Conservation (phyloP, 1,284 basidiomycete species). For the Ustilago nuda region DNA sequence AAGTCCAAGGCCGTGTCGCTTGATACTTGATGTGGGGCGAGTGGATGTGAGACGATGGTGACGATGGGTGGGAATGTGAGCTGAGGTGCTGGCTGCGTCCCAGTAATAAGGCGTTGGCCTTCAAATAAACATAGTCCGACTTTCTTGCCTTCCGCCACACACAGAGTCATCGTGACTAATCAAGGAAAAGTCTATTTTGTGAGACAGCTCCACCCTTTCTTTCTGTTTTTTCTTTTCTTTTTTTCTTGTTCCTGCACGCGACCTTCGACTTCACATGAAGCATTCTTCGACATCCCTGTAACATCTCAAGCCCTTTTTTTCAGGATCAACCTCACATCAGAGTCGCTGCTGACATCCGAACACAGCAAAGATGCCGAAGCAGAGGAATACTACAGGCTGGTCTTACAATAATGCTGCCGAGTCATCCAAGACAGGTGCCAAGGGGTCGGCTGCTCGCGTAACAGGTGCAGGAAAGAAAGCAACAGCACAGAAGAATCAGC, state of each 20-base stretch:
- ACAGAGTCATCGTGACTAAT: slow-evolving; percentile 41
- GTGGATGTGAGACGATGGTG: not conserved
- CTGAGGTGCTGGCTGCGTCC: slow-evolving; percentile 12
- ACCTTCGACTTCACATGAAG: not conserved
- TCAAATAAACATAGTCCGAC: slow-evolving; percentile 21
- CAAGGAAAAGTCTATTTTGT: not conserved
- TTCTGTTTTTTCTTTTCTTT: not conserved
- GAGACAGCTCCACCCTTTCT: slow-evolving; percentile 27
- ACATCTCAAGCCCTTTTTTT: not conserved
- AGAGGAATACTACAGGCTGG: slow-evolving; percentile 51
- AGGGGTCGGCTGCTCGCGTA: slow-evolving; percentile 18
- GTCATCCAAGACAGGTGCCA: slow-evolving; percentile 23
- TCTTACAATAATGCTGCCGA: slow-evolving; percentile 47
- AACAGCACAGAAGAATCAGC: slow-evolving; percentile 51
- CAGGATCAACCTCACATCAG: not conserved
- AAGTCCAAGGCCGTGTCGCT: too few relatives aligned
- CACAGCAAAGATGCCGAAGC: slow-evolving; percentile 32
- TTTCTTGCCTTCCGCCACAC: slow-evolving; percentile 20
- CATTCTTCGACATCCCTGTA: not conserved
- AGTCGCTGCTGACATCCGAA: not conserved
- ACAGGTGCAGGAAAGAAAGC: slow-evolving; percentile 61
- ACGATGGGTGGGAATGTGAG: not conserved
- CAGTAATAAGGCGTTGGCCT: slow-evolving; percentile 17
- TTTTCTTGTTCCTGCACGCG: not conserved
- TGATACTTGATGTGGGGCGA: too few relatives aligned